Base-by-base conservation (phyloP, 2,329 filamentous ascomycete genomes). In the Diaporthe australafricana region DNA sequence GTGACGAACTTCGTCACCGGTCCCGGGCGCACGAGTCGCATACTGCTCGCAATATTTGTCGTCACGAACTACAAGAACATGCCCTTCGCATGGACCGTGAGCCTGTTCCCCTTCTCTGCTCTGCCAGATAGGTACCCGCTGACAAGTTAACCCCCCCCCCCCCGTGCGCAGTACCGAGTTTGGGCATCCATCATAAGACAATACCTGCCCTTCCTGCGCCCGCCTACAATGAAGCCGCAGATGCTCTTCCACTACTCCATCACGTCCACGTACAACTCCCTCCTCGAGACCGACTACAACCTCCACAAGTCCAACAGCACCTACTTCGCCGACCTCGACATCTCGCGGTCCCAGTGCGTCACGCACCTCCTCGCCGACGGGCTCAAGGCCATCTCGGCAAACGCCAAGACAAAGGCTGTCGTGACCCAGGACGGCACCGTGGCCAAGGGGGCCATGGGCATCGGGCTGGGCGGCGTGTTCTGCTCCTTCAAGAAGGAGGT, bases 241-340 rank as follows among this genome's bases (percentile, higher is more conserved):
- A 76, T 81, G 30, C 78, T 83, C 52, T 84, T 83, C 77, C 80
- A 81, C 75, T 81, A 80, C 75, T 72, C 73, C 76, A 75, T 83
- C 74, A 78, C 79, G 7, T 45, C 71, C 22, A 77, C 77, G 25
- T 77, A 76, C 74, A 81, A 78, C 66, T 75, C 78, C 14, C 76
- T 81, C 8, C 75, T 80, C 68, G 81, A 83, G 75, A 81, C 79
- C 38, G 81, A 83, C 77, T 83, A 83, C 80, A 83, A 83, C 78
- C 65, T 82, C 53, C 81, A 83, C 80, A 83, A 83, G 78, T 79
- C 77, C 78, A 83, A 83, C 78, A 79, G 89, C 76, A 97, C 95
- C 38, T 97, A 97, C 85, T 97, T 97, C 80, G 86, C 91, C 75
- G 94, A 97, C 81, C 90, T 97, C 75, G 95, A 97, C 82, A 89